Evolutionary conservation across 139 green algal genomes (phyloP).

Genomic region (Tetradesmus obliquus): DNA sequence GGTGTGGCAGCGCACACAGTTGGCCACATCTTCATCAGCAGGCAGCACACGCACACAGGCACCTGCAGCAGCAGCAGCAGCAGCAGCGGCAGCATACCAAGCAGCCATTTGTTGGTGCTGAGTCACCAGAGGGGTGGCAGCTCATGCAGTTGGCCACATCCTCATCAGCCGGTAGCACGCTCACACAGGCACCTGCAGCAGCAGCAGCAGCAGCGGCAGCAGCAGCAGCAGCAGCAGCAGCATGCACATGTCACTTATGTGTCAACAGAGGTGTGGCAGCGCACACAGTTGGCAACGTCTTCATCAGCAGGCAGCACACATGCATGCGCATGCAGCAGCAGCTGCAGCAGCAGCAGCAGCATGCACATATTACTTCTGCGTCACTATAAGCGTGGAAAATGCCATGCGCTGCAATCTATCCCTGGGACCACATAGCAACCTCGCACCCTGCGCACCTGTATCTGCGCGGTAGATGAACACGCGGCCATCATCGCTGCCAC

Average conservation of each 20-base stretch:
- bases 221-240: conserved; percentile 13
- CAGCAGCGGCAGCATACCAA: not conserved
- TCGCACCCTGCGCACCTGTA: conserved; percentile 53
- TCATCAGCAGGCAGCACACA: conserved; percentile 46
- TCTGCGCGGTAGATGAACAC: conserved; percentile 82
- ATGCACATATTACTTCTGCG: too few relatives aligned
- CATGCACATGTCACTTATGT: not conserved
- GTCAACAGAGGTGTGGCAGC: conserved; percentile 69
- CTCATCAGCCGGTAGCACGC: conserved; percentile 48
- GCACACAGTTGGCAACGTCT: conserved; percentile 85
- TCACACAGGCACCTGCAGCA: conserved; percentile 46
- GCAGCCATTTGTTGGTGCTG: too few relatives aligned
- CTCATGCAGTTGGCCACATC: conserved; percentile 87
- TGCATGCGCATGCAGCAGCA: not conserved
- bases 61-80: conserved; percentile 61
- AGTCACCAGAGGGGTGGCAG: conserved; percentile 84
- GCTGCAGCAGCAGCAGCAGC: not conserved
- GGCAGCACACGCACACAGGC: not conserved
- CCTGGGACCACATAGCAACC: not conserved
- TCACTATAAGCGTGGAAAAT: too few relatives aligned
- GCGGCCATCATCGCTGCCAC: conserved; percentile 81
- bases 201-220: conserved; percentile 36
- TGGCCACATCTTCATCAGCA: conserved; percentile 76
- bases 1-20: conserved; percentile 86
- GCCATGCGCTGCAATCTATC: not conserved